Conservation (phyloP, 73 alveolate species). For the Uronychia binucleata region DNA sequence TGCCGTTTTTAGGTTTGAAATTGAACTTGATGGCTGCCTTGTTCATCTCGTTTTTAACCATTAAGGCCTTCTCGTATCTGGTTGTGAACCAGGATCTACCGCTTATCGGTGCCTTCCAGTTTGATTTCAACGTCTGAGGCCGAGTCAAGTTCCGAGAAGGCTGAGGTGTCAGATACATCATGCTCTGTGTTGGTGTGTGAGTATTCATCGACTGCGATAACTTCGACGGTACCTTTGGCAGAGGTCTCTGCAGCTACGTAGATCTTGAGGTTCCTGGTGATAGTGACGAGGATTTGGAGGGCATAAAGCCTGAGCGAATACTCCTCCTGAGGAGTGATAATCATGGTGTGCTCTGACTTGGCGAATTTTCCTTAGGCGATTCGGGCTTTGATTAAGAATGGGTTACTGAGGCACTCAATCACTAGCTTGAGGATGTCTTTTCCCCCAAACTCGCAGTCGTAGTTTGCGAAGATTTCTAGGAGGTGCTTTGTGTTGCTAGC, state of each 20-base stretch:
- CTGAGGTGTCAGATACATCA: too few relatives aligned
- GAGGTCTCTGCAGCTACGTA: background rate
- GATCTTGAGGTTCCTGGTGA: conserved; percentile 35
- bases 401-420: conserved; percentile 80
- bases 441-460: conserved; percentile 93
- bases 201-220: background rate
- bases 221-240: too few relatives aligned
- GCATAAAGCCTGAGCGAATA: conserved; percentile 68
- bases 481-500: conserved; percentile 73
- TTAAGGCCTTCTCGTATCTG: conserved; percentile 9
- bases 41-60: conserved; percentile 75
- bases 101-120: conserved; percentile 33
- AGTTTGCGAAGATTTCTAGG: conserved; percentile 92
- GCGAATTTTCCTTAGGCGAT: conserved; percentile 91
- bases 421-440: conserved; percentile 77
- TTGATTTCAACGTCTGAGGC: background rate
- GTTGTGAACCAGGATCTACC: too few relatives aligned
- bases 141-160: background rate
- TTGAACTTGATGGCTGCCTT: conserved; percentile 95
- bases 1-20: conserved; percentile 92
- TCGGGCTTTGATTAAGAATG: background rate
- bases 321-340: conserved; percentile 66
- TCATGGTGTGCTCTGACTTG: conserved; percentile 72
- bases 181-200: too few relatives aligned
- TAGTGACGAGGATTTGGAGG: conserved; percentile 55